These are phyloP conservation scores for Tremella mesenterica DNA, from an alignment of 768 basidiomycete genomes.

Conservation along the genomic window DNA sequence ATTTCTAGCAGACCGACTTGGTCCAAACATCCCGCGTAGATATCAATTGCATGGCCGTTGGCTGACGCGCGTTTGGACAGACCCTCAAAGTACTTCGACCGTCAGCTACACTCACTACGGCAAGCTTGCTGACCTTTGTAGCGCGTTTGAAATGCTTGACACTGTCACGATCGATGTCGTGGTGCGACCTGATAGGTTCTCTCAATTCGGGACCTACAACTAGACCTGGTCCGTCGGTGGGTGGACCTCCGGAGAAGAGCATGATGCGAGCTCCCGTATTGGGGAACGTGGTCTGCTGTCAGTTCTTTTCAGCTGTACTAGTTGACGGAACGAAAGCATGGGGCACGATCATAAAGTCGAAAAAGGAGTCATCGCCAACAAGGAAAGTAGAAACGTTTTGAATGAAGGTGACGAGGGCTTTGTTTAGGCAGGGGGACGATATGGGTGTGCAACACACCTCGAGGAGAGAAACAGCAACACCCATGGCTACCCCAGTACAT, in stretches of 20 bases:
- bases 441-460: slow-evolving; percentile 64
- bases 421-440: too few relatives aligned
- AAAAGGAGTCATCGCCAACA: too few relatives aligned
- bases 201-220: slow-evolving; percentile 91
- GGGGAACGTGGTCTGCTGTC: slow-evolving; percentile 66
- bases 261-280: slow-evolving; percentile 95
- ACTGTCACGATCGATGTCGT: slow-evolving; percentile 93
- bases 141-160: slow-evolving; percentile 97
- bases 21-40: slow-evolving; percentile 95
- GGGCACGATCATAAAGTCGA: too few relatives aligned
- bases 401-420: too few relatives aligned
- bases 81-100: slow-evolving; percentile 81
- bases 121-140: slow-evolving; percentile 59
- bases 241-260: slow-evolving; percentile 89
- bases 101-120: slow-evolving; percentile 2
- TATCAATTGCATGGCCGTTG: slow-evolving; percentile 88
- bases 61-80: slow-evolving; percentile 85
- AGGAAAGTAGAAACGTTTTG: too few relatives aligned
- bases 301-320: not conserved
- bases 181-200: slow-evolving; percentile 95
- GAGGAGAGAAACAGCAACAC: slow-evolving; percentile 82
- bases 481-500: slow-evolving; percentile 90
- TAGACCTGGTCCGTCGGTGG: slow-evolving; percentile 93
- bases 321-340: not conserved
- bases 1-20: slow-evolving; percentile 97